Evolutionary conservation across 1,139 yeast species (phyloP).

Genomic region (Candida freyschussii): DNA sequence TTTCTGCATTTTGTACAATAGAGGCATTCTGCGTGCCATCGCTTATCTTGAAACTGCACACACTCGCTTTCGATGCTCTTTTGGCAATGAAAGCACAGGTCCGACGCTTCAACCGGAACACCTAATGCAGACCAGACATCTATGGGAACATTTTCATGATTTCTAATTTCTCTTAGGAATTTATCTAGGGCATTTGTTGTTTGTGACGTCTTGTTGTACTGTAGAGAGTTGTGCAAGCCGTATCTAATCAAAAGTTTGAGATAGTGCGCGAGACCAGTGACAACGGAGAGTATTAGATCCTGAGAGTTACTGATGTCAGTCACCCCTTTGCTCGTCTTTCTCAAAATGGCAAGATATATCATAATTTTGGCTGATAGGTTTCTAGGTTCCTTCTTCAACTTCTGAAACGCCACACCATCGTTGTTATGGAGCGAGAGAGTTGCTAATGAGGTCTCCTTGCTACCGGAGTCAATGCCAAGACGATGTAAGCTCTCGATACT

Average conservation of each 20-base stretch:
- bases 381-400: conserved; percentile 67
- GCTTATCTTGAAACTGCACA: conserved; percentile 49
- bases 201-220: conserved; percentile 53
- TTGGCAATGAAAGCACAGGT: conserved; percentile 66
- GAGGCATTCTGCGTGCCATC: conserved; percentile 85
- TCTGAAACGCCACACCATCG: conserved; percentile 13
- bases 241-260: conserved; percentile 77
- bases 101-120: conserved; percentile 66
- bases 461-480: conserved; percentile 28
- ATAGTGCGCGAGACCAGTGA: conserved; percentile 92
- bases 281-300: conserved; percentile 66
- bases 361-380: conserved; percentile 74
- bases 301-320: conserved; percentile 42
- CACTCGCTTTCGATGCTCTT: conserved; percentile 83
- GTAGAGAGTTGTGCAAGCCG: conserved; percentile 73
- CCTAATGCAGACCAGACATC: conserved; percentile 42
- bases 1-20: conserved; percentile 52
- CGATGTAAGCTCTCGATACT: conserved; percentile 61
- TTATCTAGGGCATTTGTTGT: conserved; percentile 59
- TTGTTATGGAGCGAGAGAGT: conserved; percentile 9
- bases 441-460: conserved; percentile 5
- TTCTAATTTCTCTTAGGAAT: conserved; percentile 50
- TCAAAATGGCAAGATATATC: conserved; percentile 68
- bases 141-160: conserved; percentile 39
- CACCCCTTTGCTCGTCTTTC: conserved; percentile 44